phyloP scores from a whole-genome alignment of 352 stramenopile species.

The Phytopythium sindhum region DNA sequence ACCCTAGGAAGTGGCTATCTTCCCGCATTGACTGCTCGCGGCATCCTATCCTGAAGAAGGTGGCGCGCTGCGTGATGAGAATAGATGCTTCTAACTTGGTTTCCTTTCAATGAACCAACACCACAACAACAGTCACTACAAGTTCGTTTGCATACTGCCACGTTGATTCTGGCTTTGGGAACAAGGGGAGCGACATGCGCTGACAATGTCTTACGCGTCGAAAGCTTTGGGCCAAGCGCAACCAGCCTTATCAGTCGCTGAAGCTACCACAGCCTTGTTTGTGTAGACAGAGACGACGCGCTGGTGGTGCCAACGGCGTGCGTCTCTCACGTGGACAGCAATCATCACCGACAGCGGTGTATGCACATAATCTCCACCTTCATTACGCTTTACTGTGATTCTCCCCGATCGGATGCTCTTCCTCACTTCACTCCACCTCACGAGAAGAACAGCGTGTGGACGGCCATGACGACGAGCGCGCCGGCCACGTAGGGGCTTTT shows the following conservation, averaged over 20 bases:
- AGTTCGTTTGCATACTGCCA: neutral
- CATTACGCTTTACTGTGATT: slow-evolving; percentile 8
- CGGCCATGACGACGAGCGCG: slow-evolving; percentile 84
- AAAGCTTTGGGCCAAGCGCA: neutral
- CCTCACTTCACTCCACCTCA: slow-evolving; percentile 4
- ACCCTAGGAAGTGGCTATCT: slow-evolving; percentile 16
- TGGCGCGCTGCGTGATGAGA: neutral
- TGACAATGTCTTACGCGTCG: neutral
- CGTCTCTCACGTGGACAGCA: neutral
- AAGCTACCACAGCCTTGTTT: neutral
- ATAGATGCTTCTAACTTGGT: slow-evolving; percentile 16
- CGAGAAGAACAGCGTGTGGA: slow-evolving; percentile 91
- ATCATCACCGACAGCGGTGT: neutral
- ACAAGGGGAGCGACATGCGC: neutral
- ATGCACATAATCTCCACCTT: slow-evolving; percentile 1
- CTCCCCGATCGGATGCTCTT: neutral
- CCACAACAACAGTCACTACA: neutral
- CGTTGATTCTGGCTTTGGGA: neutral
- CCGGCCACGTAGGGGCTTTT: slow-evolving; percentile 88
- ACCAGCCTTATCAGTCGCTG: neutral
- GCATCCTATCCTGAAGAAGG: neutral
- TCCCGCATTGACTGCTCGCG: neutral
- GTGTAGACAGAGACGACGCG: neutral
- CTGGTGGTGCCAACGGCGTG: neutral
- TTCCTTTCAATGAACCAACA: slow-evolving; percentile 3